Evolutionary conservation across 2,329 filamentous ascomycete species (phyloP).

Genomic region (Claviceps humidiphila): DNA sequence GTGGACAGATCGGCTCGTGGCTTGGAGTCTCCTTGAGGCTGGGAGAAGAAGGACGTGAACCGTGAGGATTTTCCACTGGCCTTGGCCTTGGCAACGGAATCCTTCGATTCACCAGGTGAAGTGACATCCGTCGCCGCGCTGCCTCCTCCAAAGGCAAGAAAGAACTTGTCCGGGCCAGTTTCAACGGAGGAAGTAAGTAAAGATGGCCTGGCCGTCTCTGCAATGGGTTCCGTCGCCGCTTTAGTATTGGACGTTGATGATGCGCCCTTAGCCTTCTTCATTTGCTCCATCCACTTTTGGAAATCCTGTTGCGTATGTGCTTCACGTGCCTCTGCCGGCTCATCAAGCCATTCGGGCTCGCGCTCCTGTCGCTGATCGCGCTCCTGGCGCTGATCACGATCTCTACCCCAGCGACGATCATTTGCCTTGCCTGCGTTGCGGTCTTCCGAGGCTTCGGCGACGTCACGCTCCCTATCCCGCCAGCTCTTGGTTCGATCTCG

Average conservation of each 20-base stretch:
- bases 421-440: slow-evolving; percentile 37
- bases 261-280: slow-evolving; percentile 53
- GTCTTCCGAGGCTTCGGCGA: slow-evolving; percentile 33
- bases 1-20: slow-evolving; percentile 36
- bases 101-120: slow-evolving; percentile 35
- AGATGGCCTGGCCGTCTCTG: slow-evolving; percentile 38
- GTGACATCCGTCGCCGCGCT: slow-evolving; percentile 31
- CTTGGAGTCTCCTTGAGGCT: slow-evolving; percentile 36
- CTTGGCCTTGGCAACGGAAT: slow-evolving; percentile 36
- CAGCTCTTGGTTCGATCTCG: slow-evolving; percentile 47
- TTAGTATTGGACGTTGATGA: slow-evolving; percentile 13
- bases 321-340: slow-evolving; percentile 54
- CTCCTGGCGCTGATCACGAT: slow-evolving; percentile 43
- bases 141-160: slow-evolving; percentile 41
- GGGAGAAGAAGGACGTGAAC: slow-evolving; percentile 67
- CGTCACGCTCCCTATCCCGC: slow-evolving; percentile 39
- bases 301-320: slow-evolving; percentile 81
- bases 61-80: slow-evolving; percentile 56
- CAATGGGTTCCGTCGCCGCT: slow-evolving; percentile 21
- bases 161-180: slow-evolving; percentile 63
- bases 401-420: slow-evolving; percentile 42
- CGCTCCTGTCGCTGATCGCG: slow-evolving; percentile 52
- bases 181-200: slow-evolving; percentile 51
- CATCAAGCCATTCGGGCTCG: slow-evolving; percentile 85
- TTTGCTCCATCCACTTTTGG: slow-evolving; percentile 83